Conservation (phyloP, 352 stramenopile species). For the Nothophytophthora sp. region DNA sequence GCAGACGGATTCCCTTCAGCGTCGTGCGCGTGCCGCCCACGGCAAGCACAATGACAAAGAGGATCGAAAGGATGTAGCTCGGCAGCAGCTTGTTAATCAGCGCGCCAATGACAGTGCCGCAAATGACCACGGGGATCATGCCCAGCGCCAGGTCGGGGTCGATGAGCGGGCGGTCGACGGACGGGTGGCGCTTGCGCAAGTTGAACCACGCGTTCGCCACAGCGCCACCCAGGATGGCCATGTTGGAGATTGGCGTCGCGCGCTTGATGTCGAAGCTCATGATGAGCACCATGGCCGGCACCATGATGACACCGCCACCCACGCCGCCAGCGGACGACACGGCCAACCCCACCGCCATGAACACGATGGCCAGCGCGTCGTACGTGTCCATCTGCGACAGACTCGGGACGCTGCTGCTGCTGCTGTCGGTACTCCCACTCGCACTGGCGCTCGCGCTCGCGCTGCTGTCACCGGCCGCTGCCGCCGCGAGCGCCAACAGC, state of each 20-base stretch:
- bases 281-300: constrained; percentile 50
- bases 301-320: constrained; percentile 46
- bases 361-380: constrained; percentile 35
- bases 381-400: constrained; percentile 36
- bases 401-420: constrained; percentile 2
- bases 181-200: constrained; percentile 47
- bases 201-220: constrained; percentile 60
- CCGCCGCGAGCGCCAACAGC: constrained; percentile 2
- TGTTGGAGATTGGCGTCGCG: constrained; percentile 50
- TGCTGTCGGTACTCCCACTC: constrained; percentile 10
- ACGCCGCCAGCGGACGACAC: constrained; percentile 41
- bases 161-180: constrained; percentile 42
- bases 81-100: constrained; percentile 54
- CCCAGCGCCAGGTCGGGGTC: constrained; percentile 48
- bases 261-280: constrained; percentile 65
- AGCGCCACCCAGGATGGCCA: constrained; percentile 55
- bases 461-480: constrained; percentile 1
- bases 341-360: constrained; percentile 43
- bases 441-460: neutral
- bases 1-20: constrained; percentile 6
- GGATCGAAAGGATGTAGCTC: constrained; percentile 48
- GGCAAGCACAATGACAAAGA: constrained; percentile 42
- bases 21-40: constrained; percentile 24
- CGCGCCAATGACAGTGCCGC: constrained; percentile 47
- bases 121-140: constrained; percentile 61